A percentile compares a stretch with the other conserved stretches of the same genome.
Conservation (phyloP, 1,284 basidiomycete genomes). For the Tilletiaria anomala region DNA sequence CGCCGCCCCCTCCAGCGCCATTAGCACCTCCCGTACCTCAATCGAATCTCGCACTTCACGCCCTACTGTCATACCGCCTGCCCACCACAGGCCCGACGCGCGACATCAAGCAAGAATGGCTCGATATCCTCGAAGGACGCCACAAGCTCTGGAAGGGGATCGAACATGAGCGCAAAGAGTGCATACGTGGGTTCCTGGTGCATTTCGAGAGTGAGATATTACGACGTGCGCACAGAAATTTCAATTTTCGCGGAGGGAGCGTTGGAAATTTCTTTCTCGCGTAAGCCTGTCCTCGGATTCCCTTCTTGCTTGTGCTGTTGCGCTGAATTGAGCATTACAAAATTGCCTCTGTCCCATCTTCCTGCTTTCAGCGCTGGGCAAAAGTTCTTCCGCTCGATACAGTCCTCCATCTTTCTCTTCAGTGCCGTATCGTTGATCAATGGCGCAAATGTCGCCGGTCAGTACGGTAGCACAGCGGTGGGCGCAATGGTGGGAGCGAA, state of each 20-base stretch:
- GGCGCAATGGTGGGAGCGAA: conserved; percentile 17
- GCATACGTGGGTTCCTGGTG: conserved; percentile 55
- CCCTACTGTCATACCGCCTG: conserved; percentile 65
- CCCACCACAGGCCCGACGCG: conserved; percentile 63
- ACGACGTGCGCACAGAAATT: conserved; percentile 50
- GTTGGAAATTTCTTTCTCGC: conserved; percentile 8
- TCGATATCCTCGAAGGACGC: conserved; percentile 65
- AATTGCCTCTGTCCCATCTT: not conserved
- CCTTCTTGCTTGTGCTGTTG: not conserved
- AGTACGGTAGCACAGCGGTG: too few relatives aligned
- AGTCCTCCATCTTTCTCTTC: conserved; percentile 89
- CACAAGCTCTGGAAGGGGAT: conserved; percentile 75
- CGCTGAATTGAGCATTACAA: not conserved
- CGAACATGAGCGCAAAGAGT: conserved; percentile 79
- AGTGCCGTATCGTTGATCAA: conserved; percentile 65
- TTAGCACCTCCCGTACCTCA: conserved; percentile 10
- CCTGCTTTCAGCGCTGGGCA: conserved; percentile 19
- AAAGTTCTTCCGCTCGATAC: conserved; percentile 33
- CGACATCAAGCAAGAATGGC: conserved; percentile 39
- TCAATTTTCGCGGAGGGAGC: conserved; percentile 31
- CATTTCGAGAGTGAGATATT: conserved; percentile 76
- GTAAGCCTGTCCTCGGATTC: conserved; percentile 2
- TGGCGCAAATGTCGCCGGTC: not conserved
- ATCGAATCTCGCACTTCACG: conserved; percentile 49
- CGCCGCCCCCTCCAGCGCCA: not conserved